A percentile compares a stretch with the other conserved stretches of the same genome.
phyloP scores from a whole-genome alignment of 148 eudicot species.

The Rhododendron vialii region DNA sequence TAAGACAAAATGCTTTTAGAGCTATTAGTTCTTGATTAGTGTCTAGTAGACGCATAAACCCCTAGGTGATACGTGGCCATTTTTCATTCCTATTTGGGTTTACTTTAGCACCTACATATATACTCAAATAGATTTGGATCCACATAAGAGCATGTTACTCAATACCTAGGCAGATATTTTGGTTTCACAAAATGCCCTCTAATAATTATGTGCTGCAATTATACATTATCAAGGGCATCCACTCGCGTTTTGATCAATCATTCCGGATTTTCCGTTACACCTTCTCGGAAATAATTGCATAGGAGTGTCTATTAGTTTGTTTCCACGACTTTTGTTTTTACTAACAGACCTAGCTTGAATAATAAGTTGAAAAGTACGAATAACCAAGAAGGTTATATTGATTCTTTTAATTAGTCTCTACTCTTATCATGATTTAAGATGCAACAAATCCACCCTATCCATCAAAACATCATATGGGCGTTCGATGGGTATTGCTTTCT shows the following conservation, averaged over 20 bases:
- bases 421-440: not conserved
- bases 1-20: constrained; percentile 10
- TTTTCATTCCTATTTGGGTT: constrained; percentile 7
- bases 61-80: constrained; percentile 37
- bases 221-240: not conserved
- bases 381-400: not conserved
- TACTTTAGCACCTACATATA: constrained; percentile 13
- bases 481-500: not conserved
- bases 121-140: constrained; percentile 14
- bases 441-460: not conserved
- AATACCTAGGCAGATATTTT: constrained; percentile 20
- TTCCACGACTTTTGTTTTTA: not conserved
- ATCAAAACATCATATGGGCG: not conserved
- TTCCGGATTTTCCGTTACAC: not conserved
- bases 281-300: not conserved
- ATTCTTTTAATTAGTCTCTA: not conserved
- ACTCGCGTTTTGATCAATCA: not conserved
- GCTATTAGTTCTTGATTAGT: constrained; percentile 6
- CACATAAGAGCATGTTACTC: constrained; percentile 26
- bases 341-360: not conserved
- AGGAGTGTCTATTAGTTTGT: not conserved
- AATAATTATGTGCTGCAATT: not conserved
- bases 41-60: constrained; percentile 24
- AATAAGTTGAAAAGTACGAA: not conserved
- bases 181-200: constrained; percentile 16